phyloP scores from a whole-genome alignment of 805 yeast species.

The Barnettozyma siamensis region DNA sequence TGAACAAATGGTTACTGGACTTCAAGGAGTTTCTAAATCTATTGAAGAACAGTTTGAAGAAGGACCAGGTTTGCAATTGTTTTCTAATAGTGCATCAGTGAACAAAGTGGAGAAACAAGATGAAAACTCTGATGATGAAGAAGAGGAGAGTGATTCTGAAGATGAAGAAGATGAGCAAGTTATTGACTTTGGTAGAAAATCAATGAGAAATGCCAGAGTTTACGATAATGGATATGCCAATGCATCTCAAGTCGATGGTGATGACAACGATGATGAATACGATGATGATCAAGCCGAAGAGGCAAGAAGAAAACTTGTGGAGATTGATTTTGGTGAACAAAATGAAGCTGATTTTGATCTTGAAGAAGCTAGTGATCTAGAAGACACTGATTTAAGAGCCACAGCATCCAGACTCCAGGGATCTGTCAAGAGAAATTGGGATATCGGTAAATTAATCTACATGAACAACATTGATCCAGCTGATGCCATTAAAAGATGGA shows the following conservation, averaged over 20 bases:
- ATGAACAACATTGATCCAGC: conserved; percentile 69
- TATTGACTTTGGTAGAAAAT: conserved; percentile 54
- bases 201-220: conserved; percentile 56
- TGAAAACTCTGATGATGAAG: conserved; percentile 32
- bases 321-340: conserved; percentile 40
- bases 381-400: conserved; percentile 31
- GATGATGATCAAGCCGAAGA: conserved; percentile 31
- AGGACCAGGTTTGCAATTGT: conserved; percentile 70
- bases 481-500: conserved; percentile 72
- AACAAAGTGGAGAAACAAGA: conserved; percentile 37
- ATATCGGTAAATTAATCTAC: conserved; percentile 75
- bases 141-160: conserved; percentile 29
- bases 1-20: conserved; percentile 73
- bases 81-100: conserved; percentile 54
- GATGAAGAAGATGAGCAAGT: conserved; percentile 26
- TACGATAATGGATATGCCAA: conserved; percentile 48
- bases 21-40: conserved; percentile 65
- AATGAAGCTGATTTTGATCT: conserved; percentile 31
- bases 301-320: conserved; percentile 38
- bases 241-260: conserved; percentile 40
- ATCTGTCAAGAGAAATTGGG: conserved; percentile 56
- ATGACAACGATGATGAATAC: conserved; percentile 32
- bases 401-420: conserved; percentile 62
- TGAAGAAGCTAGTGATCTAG: conserved; percentile 51
- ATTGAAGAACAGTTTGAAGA: conserved; percentile 51